Conservation (phyloP, 352 stramenopile genomes). For the Phytophthora lateralis region DNA sequence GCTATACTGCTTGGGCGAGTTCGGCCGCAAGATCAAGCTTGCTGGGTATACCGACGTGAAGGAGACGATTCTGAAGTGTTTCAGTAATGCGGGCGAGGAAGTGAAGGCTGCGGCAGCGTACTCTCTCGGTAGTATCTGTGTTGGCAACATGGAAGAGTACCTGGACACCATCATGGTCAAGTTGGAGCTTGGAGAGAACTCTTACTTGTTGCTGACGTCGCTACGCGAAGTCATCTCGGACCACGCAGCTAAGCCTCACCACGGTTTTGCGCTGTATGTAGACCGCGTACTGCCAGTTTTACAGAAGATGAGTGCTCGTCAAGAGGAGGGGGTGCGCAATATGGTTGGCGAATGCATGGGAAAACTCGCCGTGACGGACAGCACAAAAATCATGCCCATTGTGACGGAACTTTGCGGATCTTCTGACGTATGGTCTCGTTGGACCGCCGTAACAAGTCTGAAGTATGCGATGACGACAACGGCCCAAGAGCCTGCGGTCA, state of each 20-base stretch:
- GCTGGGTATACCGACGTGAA: slow-evolving; percentile 87
- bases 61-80: slow-evolving; percentile 89
- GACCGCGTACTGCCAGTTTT: slow-evolving; percentile 94
- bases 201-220: slow-evolving; percentile 96
- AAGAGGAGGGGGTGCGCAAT: slow-evolving; percentile 96
- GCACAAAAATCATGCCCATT: slow-evolving; percentile 87
- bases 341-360: slow-evolving; percentile 98
- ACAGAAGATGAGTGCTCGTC: slow-evolving; percentile 89
- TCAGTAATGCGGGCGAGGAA: slow-evolving; percentile 91
- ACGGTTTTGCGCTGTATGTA: slow-evolving; percentile 79
- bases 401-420: slow-evolving; percentile 85
- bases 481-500: slow-evolving; percentile 39
- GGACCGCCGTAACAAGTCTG: slow-evolving; percentile 93
- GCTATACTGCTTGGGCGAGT: slow-evolving; percentile 95
- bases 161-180: slow-evolving; percentile 93
- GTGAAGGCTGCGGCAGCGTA: slow-evolving; percentile 96
- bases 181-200: slow-evolving; percentile 91
- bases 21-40: slow-evolving; percentile 93
- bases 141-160: slow-evolving; percentile 92
- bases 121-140: slow-evolving; percentile 95
- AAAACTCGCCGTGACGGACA: slow-evolving; percentile 93
- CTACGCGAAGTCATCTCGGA: slow-evolving; percentile 96
- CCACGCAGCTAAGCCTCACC: slow-evolving; percentile 73
- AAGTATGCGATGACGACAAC: slow-evolving; percentile 86
- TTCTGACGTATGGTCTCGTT: slow-evolving; percentile 64